Evolutionary conservation across 2,329 filamentous ascomycete genomes (phyloP).

Genomic region (Lojkania enalia): DNA sequence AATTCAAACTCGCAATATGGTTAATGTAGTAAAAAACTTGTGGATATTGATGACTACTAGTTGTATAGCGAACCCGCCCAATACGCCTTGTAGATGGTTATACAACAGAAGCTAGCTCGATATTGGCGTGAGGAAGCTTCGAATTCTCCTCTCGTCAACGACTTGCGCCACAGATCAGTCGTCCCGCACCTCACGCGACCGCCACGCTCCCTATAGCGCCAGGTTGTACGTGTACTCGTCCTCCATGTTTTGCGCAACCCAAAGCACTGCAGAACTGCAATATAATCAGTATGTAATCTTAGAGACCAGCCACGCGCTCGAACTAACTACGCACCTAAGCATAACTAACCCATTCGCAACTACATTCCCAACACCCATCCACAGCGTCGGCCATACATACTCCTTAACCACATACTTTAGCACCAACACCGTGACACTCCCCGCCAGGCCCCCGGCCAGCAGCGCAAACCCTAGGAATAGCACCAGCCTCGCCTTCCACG

Average conservation of each 20-base stretch:
- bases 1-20: too few relatives aligned
- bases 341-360: conserved; percentile 67
- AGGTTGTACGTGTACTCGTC: conserved; percentile 73
- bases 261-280: conserved; percentile 64
- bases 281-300: conserved; percentile 4
- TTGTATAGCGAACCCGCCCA: conserved; percentile 7
- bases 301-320: not conserved
- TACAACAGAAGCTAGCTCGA: conserved; percentile 9
- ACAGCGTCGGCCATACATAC: conserved; percentile 64
- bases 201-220: conserved; percentile 53
- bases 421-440: conserved; percentile 68
- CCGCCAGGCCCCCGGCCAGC: conserved; percentile 68
- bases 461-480: conserved; percentile 71
- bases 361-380: conserved; percentile 69
- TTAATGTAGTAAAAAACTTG: too few relatives aligned
- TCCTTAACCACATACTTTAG: conserved; percentile 67
- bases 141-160: not conserved
- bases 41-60: too few relatives aligned
- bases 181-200: not conserved
- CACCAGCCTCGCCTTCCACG: conserved; percentile 71
- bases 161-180: conserved; percentile 1
- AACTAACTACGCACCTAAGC: conserved; percentile 60
- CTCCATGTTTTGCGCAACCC: conserved; percentile 73
- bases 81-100: conserved; percentile 16
- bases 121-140: not conserved